Evolutionary conservation across 148 eudicot species (phyloP).

Genomic region (Spergularia marina): DNA sequence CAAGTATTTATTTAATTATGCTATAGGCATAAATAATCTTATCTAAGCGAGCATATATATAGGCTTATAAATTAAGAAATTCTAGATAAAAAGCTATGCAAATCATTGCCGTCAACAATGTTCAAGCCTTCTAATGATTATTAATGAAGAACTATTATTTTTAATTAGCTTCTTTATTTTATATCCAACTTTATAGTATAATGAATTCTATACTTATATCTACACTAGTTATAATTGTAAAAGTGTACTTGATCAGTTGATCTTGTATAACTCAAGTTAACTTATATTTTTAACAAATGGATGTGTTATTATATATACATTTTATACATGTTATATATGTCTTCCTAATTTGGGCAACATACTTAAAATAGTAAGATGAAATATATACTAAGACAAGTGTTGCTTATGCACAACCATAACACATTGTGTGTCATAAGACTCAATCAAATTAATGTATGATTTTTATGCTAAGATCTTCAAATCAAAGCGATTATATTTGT

Average conservation of each 20-base stretch:
- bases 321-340: no score
- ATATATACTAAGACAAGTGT: no score
- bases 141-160: not conserved
- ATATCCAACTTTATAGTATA: not conserved
- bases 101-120: constrained; percentile 25
- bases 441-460: no score
- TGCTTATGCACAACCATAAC: no score
- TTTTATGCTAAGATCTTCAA: no score
- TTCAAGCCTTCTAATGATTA: constrained; percentile 4
- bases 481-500: no score
- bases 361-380: no score
- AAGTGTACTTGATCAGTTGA: not conserved
- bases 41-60: not conserved
- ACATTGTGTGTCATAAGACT: no score
- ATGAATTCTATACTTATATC: no score
- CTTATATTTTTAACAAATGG: not conserved
- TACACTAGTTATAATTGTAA: not conserved
- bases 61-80: not conserved
- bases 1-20: constrained; percentile 4
- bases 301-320: not conserved
- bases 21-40: constrained; percentile 11
- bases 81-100: not conserved
- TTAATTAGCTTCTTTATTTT: constrained; percentile 1
- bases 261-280: not conserved
- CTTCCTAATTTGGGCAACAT: not conserved